phyloP scores from a whole-genome alignment of 805 yeast species.

The Tetrapisispora namnaoensis region DNA sequence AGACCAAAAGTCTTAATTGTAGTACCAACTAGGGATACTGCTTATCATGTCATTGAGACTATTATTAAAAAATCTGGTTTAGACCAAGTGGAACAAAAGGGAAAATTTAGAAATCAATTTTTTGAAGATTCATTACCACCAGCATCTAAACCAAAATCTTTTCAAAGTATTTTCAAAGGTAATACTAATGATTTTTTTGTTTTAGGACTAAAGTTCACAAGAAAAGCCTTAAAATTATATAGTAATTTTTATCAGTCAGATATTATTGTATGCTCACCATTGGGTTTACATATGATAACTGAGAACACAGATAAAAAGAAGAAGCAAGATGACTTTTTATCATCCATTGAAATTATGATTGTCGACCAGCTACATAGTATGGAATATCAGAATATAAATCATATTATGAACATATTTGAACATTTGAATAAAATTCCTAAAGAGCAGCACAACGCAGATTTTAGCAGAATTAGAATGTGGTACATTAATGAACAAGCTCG shows the following conservation, averaged over 20 bases:
- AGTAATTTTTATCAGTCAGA: slow-evolving; percentile 80
- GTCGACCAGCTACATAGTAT: slow-evolving; percentile 79
- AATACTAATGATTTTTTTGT: slow-evolving; percentile 88
- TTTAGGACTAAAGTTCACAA: slow-evolving; percentile 80
- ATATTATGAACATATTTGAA: slow-evolving; percentile 59
- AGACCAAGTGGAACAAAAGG: slow-evolving; percentile 70
- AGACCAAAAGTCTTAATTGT: slow-evolving; percentile 80
- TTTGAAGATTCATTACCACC: slow-evolving; percentile 39
- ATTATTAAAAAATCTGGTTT: slow-evolving; percentile 55
- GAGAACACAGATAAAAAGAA: slow-evolving; percentile 51
- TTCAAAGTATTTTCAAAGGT: slow-evolving; percentile 70
- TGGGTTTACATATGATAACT: slow-evolving; percentile 73
- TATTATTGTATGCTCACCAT: slow-evolving; percentile 81
- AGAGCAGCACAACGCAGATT: slow-evolving; percentile 75
- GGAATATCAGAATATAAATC: slow-evolving; percentile 90
- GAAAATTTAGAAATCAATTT: slow-evolving; percentile 66
- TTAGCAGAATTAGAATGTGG: slow-evolving; percentile 88
- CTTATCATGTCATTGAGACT: slow-evolving; percentile 56
- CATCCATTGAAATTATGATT: slow-evolving; percentile 75
- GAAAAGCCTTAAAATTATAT: slow-evolving; percentile 77
- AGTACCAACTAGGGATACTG: slow-evolving; percentile 74
- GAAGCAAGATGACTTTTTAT: slow-evolving; percentile 69
- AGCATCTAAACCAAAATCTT: slow-evolving; percentile 68
- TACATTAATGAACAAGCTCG: slow-evolving; percentile 73
- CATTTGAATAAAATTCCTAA: slow-evolving; percentile 70